Conservation (phyloP, 352 stramenopile species). For the Pseudoperonospora humuli region DNA sequence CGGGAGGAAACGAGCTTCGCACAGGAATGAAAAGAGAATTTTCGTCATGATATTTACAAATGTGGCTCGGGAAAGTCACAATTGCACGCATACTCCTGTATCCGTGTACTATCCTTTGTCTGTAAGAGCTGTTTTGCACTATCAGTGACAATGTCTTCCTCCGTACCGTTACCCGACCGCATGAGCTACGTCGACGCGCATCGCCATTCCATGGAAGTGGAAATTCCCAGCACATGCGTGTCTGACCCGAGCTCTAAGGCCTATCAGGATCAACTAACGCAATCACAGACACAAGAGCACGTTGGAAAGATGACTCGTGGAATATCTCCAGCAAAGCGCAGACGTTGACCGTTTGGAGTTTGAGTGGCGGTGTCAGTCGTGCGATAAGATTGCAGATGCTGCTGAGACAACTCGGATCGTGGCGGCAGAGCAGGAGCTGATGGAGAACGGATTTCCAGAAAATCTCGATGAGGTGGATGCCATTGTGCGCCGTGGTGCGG, state of each 20-base stretch:
- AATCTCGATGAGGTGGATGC: conserved; percentile 49
- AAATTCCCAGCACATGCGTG: conserved; percentile 8
- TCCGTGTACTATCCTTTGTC: too few species aligned
- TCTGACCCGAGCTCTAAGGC: conserved; percentile 18
- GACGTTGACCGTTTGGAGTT: conserved; percentile 47
- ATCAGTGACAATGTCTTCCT: neutral
- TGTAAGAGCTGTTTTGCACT: too few species aligned
- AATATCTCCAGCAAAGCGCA: too few species aligned
- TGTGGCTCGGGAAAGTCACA: too few species aligned
- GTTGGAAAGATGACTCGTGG: too few species aligned
- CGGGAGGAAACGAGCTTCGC: too few species aligned
- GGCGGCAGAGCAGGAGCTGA: conserved; percentile 36
- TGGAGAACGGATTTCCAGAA: conserved; percentile 57
- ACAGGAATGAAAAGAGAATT: too few species aligned
- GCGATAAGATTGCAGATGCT: conserved; percentile 26
- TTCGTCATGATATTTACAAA: too few species aligned
- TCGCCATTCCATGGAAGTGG: conserved; percentile 16
- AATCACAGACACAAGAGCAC: too few species aligned
- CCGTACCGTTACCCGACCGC: conserved; percentile 6
- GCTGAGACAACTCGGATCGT: conserved; percentile 31
- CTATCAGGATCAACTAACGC: conserved; percentile 21
- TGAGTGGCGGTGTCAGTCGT: conserved; percentile 48
- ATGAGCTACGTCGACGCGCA: conserved; percentile 28
- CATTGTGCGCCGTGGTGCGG: conserved; percentile 32
- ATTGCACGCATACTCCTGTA: too few species aligned